These are phyloP conservation scores for Yamagishiella unicocca DNA, from an alignment of 139 green algal species.

Conservation along the genomic window DNA sequence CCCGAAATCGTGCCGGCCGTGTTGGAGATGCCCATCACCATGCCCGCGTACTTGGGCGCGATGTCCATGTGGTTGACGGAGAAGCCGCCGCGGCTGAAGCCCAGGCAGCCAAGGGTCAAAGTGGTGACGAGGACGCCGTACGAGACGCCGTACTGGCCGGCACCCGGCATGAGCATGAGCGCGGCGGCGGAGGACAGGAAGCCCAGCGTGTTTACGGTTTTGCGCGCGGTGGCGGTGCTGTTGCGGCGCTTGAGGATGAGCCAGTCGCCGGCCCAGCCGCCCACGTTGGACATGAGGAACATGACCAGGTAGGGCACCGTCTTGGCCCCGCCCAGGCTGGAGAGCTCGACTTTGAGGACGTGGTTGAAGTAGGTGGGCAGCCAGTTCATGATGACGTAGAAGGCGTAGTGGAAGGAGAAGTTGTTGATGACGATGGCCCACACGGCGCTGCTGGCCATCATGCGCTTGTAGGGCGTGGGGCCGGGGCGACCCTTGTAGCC, in stretches of 20 bases:
- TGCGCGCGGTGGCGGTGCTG: constrained; percentile 70
- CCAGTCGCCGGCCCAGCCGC: constrained; percentile 87
- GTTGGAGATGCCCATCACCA: constrained; percentile 96
- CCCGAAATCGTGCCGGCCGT: constrained; percentile 89
- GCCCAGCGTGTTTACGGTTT: constrained; percentile 91
- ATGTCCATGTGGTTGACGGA: constrained; percentile 98
- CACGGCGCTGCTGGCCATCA: constrained; percentile 83
- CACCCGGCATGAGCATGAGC: constrained; percentile 82
- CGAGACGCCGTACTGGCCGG: constrained; percentile 19
- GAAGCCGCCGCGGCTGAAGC: constrained; percentile 94
- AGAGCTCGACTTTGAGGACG: constrained; percentile 82
- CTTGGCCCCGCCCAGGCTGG: constrained; percentile 81
- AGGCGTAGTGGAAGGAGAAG: constrained; percentile 99
- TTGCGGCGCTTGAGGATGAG: constrained; percentile 77
- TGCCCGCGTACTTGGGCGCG: constrained; percentile 92
- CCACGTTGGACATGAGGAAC: constrained; percentile 89
- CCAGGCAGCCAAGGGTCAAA: constrained; percentile 68
- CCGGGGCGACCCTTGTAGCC: constrained; percentile 61
- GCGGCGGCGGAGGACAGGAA: constrained; percentile 69
- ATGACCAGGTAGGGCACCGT: constrained; percentile 96
- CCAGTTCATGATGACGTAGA: constrained; percentile 99
- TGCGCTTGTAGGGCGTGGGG: constrained; percentile 77
- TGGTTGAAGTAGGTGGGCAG: constrained; percentile 97
- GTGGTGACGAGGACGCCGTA: constrained; percentile 64
- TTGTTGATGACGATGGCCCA: constrained; percentile 98